Evolutionary conservation across 352 stramenopile genomes (phyloP).

Genomic region (Pythium dissimile): DNA sequence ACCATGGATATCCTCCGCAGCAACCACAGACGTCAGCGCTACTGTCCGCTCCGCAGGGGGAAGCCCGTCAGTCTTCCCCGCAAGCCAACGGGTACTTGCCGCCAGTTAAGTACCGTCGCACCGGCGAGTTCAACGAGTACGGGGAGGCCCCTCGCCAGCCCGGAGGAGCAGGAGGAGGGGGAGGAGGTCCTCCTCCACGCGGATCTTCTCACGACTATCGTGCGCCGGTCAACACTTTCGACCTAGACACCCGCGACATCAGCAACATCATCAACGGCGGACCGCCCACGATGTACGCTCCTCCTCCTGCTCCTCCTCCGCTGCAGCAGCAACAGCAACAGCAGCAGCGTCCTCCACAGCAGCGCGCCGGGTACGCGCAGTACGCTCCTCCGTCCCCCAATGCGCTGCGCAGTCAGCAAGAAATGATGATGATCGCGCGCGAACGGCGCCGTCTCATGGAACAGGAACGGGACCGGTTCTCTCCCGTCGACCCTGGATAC

Average conservation of each 20-base stretch:
- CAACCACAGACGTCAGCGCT: too few species aligned
- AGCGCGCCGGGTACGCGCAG: constrained; percentile 34
- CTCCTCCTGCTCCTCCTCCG: constrained; percentile 25
- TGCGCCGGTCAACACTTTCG: constrained; percentile 7
- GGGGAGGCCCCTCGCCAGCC: constrained; percentile 3
- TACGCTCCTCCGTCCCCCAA: constrained; percentile 16
- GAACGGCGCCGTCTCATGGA: constrained; percentile 6
- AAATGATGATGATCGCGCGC: constrained; percentile 15
- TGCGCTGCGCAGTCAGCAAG: constrained; percentile 8
- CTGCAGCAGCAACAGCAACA: constrained; percentile 35
- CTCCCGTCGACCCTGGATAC: constrained; percentile 1
- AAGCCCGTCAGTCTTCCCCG: not conserved
- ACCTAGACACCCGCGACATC: constrained; percentile 2
- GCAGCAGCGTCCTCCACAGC: constrained; percentile 27
- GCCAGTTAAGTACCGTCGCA: constrained; percentile 17
- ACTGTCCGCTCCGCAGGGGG: not conserved
- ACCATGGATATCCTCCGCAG: not conserved
- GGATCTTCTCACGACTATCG: constrained; percentile 4
- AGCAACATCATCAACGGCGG: constrained; percentile 4
- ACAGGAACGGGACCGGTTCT: constrained; percentile 15
- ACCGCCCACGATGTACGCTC: not conserved
- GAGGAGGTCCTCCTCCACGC: not conserved
- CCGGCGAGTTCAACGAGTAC: constrained; percentile 8
- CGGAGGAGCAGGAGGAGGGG: constrained; percentile 1
- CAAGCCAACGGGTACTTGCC: constrained; percentile 8